Conservation (phyloP, 805 yeast species). For the Zygoascus flipseniorum region DNA sequence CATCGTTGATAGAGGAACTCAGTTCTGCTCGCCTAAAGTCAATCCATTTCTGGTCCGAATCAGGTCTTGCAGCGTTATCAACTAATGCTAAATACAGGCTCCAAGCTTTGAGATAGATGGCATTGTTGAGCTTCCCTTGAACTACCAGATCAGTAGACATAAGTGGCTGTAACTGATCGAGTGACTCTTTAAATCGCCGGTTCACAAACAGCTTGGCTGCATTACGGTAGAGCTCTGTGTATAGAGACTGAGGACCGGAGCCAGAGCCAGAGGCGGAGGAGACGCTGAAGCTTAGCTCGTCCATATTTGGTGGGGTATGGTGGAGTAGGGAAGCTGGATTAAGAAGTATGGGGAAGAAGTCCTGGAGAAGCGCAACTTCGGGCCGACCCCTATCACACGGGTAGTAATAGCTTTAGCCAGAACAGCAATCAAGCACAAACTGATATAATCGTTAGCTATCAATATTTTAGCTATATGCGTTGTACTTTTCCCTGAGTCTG, state of each 20-base stretch:
- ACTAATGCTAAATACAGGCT: conserved; percentile 14
- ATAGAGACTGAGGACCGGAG: background rate
- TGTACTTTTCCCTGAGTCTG: too few relatives aligned
- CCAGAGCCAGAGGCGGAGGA: background rate
- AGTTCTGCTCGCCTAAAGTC: background rate
- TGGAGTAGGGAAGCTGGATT: background rate
- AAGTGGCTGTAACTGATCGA: conserved; percentile 7
- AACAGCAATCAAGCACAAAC: too few relatives aligned
- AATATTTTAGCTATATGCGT: too few relatives aligned
- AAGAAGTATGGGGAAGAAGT: background rate
- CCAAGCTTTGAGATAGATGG: conserved; percentile 15
- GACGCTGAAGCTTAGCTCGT: background rate
- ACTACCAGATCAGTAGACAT: background rate
- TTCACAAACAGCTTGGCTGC: conserved; percentile 15
- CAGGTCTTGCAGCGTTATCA: conserved; percentile 9
- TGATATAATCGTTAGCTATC: too few relatives aligned
- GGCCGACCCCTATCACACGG: too few relatives aligned
- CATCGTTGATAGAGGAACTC: background rate
- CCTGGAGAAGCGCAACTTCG: too few relatives aligned
- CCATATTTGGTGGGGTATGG: background rate
- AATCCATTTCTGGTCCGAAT: background rate
- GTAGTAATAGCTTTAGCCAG: too few relatives aligned
- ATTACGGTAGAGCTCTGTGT: conserved; percentile 4
- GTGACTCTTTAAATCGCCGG: conserved; percentile 9
- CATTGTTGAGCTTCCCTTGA: background rate